Base-by-base conservation (phyloP, 257 asterid genomes). In the Nicotiana tomentosiformis region DNA sequence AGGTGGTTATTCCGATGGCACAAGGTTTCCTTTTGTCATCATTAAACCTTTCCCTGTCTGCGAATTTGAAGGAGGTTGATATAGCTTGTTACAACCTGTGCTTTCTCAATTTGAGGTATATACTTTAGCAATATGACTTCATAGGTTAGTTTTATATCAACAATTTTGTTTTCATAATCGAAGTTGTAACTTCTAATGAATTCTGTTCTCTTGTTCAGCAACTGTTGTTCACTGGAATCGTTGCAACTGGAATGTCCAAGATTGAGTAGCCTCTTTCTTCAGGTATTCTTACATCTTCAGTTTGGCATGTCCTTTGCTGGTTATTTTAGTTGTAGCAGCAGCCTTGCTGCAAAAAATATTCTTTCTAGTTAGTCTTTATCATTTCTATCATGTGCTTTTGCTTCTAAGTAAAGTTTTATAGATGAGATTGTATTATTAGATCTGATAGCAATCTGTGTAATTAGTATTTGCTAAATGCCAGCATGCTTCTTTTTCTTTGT, bases 241-340 rank as follows among this genome's bases (percentile, higher is more conserved):
- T 88, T 96, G 90, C 95, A 91, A 91, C 97, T 96, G 15, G 91
- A 92, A 62, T 96, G 98, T 86, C 98, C 99, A 29, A 91, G 92
- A 87, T 87, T 96, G 87, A 88, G 93, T 83, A 94, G 95, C 87
- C 99, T 96, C 87, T 96, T 92, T 87, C 99, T 96, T 85, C 98
- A 94, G 99, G 99, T 96, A 86, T 83, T 74, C 9, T 26, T 74
- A 33, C 29, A 49, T 51, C 43, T 12, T 49, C 23, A 49, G 49
- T 49, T 49, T 14, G 23, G 15, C 16, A 8, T 26, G 7, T 57
- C 57, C 77, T 82, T 82, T 39, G 26, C 56, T 20, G 37, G 57
- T 84, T 84, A 62, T 74, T 14, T 8, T 60, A 29, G 5, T 77
- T 69, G 32, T 20, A 26, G 77, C 29, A 49, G 62, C 9, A 74